Conservation (phyloP, 306 rosid species). For the Hippophae rhamnoides region DNA sequence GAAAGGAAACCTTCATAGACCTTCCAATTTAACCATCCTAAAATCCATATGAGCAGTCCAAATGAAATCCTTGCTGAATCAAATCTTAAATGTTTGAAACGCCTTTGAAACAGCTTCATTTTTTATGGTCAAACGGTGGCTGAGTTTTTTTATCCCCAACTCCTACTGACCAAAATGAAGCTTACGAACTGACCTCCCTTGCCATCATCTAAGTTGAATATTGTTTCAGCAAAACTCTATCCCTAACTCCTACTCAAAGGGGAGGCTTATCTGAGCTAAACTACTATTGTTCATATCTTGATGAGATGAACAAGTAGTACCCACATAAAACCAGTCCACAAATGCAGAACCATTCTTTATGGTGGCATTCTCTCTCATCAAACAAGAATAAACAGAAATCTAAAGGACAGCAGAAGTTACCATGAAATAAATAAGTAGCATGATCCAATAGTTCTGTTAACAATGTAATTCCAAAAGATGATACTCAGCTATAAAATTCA, state of each 20-base stretch:
- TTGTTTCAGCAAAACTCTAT: not conserved
- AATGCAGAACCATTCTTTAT: not conserved
- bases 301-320: not conserved
- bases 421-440: not conserved
- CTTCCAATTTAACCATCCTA: not conserved
- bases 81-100: not conserved
- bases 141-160: not conserved
- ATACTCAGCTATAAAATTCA: too few relatives aligned
- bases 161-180: not conserved
- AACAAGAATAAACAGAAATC: not conserved
- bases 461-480: too few relatives aligned
- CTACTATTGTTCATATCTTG: not conserved
- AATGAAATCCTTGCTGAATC: not conserved
- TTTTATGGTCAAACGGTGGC: not conserved
- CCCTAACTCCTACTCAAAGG: not conserved
- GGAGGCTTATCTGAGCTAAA: not conserved
- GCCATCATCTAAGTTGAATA: too few relatives aligned
- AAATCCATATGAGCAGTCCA: not conserved
- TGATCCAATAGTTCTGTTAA: not conserved
- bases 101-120: not conserved
- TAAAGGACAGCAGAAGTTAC: not conserved
- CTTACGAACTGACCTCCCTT: not conserved
- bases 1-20: not conserved
- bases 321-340: constrained; percentile 1
- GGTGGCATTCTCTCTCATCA: not conserved